These are phyloP conservation scores for Naganishia friedmannii DNA, from an alignment of 768 basidiomycete genomes.

Conservation along the genomic window DNA sequence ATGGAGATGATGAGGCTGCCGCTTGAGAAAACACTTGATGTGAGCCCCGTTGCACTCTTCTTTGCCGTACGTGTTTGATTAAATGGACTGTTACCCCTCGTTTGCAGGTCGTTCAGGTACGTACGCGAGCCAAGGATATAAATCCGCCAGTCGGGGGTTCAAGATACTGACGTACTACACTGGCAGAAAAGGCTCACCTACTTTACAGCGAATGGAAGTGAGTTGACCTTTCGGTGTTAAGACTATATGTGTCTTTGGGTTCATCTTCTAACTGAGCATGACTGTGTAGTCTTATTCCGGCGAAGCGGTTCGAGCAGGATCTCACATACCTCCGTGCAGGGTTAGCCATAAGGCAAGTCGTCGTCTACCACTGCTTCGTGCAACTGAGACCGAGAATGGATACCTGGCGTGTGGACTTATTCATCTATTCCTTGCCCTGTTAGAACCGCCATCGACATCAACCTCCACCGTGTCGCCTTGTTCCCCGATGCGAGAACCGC, in stretches of 20 bases:
- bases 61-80: not conserved
- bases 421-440: no score
- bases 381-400: not conserved
- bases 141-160: not conserved
- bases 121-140: not conserved
- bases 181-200: conserved; percentile 35
- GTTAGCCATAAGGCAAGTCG: conserved; percentile 26
- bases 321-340: conserved; percentile 41
- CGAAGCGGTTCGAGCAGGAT: conserved; percentile 42
- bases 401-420: not conserved
- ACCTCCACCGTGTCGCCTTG: conserved; percentile 40
- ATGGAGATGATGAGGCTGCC: conserved; percentile 43
- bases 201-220: conserved; percentile 43
- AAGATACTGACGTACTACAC: conserved; percentile 21
- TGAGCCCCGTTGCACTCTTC: conserved; percentile 1
- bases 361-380: no score
- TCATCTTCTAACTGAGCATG: no score
- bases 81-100: not conserved
- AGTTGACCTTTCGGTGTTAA: not conserved
- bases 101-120: conserved; percentile 8
- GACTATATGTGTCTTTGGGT: no score
- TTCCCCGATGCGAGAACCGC: conserved; percentile 30
- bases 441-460: conserved; percentile 42
- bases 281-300: conserved; percentile 35
- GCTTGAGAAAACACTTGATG: conserved; percentile 44